A percentile compares a stretch with the other conserved stretches of the same genome.
Evolutionary conservation across 768 basidiomycete genomes (phyloP).

Genomic region (Psilocybe cubensis): DNA sequence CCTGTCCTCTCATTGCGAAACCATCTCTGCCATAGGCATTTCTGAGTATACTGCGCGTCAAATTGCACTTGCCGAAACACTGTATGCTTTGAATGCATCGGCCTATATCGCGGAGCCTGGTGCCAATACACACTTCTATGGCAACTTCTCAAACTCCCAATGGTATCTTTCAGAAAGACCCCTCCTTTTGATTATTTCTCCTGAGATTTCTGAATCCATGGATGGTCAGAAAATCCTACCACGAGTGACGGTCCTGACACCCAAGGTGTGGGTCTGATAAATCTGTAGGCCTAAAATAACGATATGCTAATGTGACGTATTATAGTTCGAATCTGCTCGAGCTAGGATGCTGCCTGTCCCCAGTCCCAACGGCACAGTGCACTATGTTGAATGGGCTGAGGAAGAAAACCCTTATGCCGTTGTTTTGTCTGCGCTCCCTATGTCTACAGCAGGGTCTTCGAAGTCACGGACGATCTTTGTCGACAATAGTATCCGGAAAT

Average conservation of each 20-base stretch:
- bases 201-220: slow-evolving; percentile 27
- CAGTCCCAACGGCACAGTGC: slow-evolving; percentile 35
- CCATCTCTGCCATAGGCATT: slow-evolving; percentile 48
- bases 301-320: background rate
- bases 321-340: slow-evolving; percentile 69
- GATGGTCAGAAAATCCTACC: slow-evolving; percentile 29
- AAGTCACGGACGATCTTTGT: slow-evolving; percentile 51
- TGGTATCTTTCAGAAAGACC: slow-evolving; percentile 85
- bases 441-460: background rate
- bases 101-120: slow-evolving; percentile 85
- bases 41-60: slow-evolving; percentile 59
- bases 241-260: slow-evolving; percentile 68
- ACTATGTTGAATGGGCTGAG: slow-evolving; percentile 67
- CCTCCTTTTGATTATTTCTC: slow-evolving; percentile 66
- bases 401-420: slow-evolving; percentile 66
- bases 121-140: slow-evolving; percentile 70
- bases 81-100: slow-evolving; percentile 54
- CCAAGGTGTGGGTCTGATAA: slow-evolving; percentile 40
- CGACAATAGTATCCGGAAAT: slow-evolving; percentile 62
- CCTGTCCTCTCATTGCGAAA: slow-evolving; percentile 44
- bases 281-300: background rate
- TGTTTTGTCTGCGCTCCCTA: slow-evolving; percentile 32
- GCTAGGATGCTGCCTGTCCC: slow-evolving; percentile 66
- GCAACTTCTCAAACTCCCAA: slow-evolving; percentile 61
- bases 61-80: slow-evolving; percentile 48